Conservation (phyloP, 352 stramenopile species). For the Phytophthora macrochlamydospora region DNA sequence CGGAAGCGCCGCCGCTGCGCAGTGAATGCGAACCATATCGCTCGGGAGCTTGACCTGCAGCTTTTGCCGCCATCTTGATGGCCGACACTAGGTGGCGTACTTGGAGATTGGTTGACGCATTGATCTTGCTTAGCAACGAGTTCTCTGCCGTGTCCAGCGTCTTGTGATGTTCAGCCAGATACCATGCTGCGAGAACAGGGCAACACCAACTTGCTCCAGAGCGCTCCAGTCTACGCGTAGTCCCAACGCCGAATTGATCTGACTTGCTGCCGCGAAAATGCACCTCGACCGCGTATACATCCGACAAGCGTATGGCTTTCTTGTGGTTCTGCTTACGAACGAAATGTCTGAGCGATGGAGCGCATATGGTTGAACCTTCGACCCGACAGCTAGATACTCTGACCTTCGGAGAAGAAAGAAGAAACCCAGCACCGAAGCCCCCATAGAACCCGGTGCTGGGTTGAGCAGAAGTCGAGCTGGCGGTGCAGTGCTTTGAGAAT, state of each 20-base stretch:
- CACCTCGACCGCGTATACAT: background rate
- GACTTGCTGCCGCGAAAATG: conserved; percentile 9
- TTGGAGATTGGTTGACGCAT: conserved; percentile 5
- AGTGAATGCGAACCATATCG: conserved; percentile 14
- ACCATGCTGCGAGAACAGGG: conserved; percentile 7
- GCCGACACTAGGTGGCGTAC: background rate
- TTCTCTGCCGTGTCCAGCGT: background rate
- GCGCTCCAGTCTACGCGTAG: background rate
- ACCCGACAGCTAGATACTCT: conserved; percentile 19
- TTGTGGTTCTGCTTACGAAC: background rate
- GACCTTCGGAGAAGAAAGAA: conserved; percentile 22
- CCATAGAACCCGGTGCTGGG: conserved; percentile 33
- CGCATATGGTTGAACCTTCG: conserved; percentile 3
- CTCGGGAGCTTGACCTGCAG: background rate
- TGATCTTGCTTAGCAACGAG: conserved; percentile 6
- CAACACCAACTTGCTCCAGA: conserved; percentile 7
- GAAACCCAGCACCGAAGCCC: conserved; percentile 33
- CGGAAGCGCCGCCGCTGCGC: conserved; percentile 6
- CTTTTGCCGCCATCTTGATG: conserved; percentile 4
- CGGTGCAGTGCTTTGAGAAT: conserved; percentile 17
- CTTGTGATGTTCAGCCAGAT: conserved; percentile 5
- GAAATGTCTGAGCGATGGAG: background rate
- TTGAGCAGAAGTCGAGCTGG: conserved; percentile 4
- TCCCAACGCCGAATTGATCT: conserved; percentile 9
- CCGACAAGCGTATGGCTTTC: background rate